These are phyloP conservation scores for Epichloe gansuensis DNA, from an alignment of 2,329 filamentous ascomycete genomes.

Conservation along the genomic window DNA sequence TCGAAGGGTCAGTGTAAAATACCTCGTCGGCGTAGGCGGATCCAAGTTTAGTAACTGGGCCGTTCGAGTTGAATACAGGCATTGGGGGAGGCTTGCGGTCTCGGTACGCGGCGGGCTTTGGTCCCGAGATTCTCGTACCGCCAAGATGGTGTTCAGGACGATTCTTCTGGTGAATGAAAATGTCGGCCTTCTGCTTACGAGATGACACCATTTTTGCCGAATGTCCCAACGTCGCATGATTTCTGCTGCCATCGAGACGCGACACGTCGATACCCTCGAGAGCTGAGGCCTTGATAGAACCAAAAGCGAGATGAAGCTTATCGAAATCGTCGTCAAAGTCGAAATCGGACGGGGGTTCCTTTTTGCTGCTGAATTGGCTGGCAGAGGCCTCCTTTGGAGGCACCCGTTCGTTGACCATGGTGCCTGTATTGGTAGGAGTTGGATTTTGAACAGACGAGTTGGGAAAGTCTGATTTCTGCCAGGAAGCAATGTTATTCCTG, in stretches of 20 bases:
- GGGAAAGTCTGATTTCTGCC: conserved; percentile 11
- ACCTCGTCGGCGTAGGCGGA: conserved; percentile 27
- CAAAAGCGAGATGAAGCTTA: conserved; percentile 18
- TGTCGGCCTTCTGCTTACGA: conserved; percentile 41
- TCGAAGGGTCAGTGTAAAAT: conserved; percentile 56
- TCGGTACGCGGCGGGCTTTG: conserved; percentile 32
- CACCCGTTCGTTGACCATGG: conserved; percentile 36
- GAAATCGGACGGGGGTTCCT: conserved; percentile 15
- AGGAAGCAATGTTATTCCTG: conserved; percentile 16
- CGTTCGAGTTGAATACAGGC: conserved; percentile 35
- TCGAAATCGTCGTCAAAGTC: conserved; percentile 21
- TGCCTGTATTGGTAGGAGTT: conserved; percentile 6
- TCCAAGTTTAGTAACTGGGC: conserved; percentile 5
- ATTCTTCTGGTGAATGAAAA: conserved; percentile 41
- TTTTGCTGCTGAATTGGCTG: not conserved
- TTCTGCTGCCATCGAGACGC: not conserved
- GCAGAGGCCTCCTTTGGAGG: conserved; percentile 15
- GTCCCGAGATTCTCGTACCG: conserved; percentile 33
- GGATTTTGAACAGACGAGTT: conserved; percentile 2
- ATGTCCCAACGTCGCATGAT: conserved; percentile 23
- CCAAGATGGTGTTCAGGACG: conserved; percentile 43
- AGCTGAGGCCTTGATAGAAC: conserved; percentile 14
- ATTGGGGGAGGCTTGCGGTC: conserved; percentile 33
- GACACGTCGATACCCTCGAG: conserved; percentile 6
- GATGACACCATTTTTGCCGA: conserved; percentile 32